Conservation (phyloP, 2,329 filamentous ascomycete genomes). For the Falciphora oryzae region DNA sequence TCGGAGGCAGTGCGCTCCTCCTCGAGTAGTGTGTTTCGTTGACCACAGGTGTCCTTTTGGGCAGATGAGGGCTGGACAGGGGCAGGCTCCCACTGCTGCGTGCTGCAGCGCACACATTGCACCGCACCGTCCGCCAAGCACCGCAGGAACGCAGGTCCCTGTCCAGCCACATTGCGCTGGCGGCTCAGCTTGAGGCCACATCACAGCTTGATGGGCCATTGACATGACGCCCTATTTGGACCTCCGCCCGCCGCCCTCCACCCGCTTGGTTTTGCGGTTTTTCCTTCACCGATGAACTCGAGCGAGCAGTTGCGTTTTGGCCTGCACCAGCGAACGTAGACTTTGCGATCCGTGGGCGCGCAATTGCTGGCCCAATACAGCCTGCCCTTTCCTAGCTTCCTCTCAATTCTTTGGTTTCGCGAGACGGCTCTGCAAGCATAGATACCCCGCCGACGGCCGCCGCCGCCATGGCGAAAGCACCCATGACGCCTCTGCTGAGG, state of each 20-base stretch:
- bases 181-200: not conserved
- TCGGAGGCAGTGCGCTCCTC: not conserved
- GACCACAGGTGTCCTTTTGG: not conserved
- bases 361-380: not conserved
- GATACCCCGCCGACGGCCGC: slow-evolving; percentile 6
- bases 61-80: not conserved
- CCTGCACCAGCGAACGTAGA: not conserved
- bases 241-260: not conserved
- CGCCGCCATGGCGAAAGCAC: slow-evolving; percentile 32
- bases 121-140: not conserved
- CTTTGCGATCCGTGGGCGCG: not conserved
- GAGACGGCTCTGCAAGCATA: not conserved
- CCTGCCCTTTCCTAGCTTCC: not conserved
- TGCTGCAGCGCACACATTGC: not conserved
- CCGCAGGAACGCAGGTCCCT: not conserved
- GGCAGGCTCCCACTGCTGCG: not conserved
- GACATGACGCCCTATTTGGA: not conserved
- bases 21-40: not conserved
- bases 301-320: not conserved
- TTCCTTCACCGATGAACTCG: not conserved
- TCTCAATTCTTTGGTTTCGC: not conserved
- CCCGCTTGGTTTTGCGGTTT: not conserved
- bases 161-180: not conserved
- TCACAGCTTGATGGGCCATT: not conserved
- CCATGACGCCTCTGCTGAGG: slow-evolving; percentile 29